These are phyloP conservation scores for Debaryomyces castellii DNA, from an alignment of 805 yeast genomes.

Conservation along the genomic window DNA sequence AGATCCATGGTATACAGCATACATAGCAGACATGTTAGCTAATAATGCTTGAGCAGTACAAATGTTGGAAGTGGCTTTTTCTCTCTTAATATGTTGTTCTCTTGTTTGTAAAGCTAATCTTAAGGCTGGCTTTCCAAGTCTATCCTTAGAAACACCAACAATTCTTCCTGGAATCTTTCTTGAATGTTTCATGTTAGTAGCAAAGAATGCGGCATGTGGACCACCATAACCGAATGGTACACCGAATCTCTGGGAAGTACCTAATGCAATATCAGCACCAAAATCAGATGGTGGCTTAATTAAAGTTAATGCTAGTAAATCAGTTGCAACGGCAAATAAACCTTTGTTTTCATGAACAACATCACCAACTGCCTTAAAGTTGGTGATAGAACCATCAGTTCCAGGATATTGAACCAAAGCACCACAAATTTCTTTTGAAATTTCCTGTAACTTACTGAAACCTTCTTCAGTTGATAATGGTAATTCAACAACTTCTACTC, in stretches of 20 bases:
- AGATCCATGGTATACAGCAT: conserved; percentile 96
- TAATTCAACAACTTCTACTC: conserved; percentile 60
- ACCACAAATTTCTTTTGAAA: conserved; percentile 59
- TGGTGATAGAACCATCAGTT: conserved; percentile 68
- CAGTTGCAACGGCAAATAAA: conserved; percentile 83
- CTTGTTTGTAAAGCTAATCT: conserved; percentile 95
- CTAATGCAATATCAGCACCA: conserved; percentile 91
- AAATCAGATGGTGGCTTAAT: conserved; percentile 80
- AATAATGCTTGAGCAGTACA: conserved; percentile 97
- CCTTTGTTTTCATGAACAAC: conserved; percentile 71
- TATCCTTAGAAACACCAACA: conserved; percentile 89
- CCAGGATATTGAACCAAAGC: conserved; percentile 88
- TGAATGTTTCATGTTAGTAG: conserved; percentile 76
- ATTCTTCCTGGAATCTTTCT: conserved; percentile 96
- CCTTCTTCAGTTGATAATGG: conserved; percentile 49
- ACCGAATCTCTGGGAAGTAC: conserved; percentile 93
- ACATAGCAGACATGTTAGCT: conserved; percentile 94
- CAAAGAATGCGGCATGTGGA: conserved; percentile 97
- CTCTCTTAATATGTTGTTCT: conserved; percentile 97
- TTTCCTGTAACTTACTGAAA: conserved; percentile 21
- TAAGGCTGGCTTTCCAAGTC: conserved; percentile 85
- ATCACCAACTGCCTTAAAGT: conserved; percentile 57
- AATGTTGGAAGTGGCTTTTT: conserved; percentile 95
- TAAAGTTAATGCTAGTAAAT: conserved; percentile 82
- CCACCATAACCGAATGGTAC: conserved; percentile 99